phyloP scores from a whole-genome alignment of 2,329 filamentous ascomycete species.

The Ceratocystis lukuohia region DNA sequence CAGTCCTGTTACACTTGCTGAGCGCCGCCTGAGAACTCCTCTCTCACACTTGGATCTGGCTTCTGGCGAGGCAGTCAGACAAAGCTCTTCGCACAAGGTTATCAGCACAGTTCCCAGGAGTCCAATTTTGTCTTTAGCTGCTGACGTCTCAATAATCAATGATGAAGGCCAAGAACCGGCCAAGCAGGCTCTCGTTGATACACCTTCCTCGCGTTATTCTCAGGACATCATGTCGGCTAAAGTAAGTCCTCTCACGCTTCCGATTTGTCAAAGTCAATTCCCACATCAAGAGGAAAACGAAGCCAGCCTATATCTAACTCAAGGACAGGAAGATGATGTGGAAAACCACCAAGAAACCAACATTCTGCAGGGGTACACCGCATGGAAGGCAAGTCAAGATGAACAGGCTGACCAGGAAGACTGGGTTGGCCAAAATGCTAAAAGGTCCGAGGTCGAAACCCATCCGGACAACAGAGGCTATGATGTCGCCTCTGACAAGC shows the following conservation, averaged over 20 bases:
- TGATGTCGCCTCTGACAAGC: not conserved
- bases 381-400: slow-evolving; percentile 10
- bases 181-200: not conserved
- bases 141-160: not conserved
- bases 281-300: not conserved
- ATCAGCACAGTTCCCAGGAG: not conserved
- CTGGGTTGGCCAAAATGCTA: not conserved
- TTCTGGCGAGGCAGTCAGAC: not conserved
- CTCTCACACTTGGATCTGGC: slow-evolving; percentile 5
- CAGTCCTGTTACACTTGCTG: slow-evolving; percentile 4
- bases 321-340: not conserved
- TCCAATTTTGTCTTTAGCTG: slow-evolving; percentile 5
- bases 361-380: slow-evolving; percentile 14
- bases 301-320: not conserved
- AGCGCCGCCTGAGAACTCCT: slow-evolving; percentile 7
- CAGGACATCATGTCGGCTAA: slow-evolving; percentile 22
- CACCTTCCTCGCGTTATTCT: slow-evolving; percentile 25
- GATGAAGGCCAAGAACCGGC: not conserved
- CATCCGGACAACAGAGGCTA: not conserved
- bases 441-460: not conserved
- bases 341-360: not conserved
- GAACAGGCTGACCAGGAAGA: not conserved
- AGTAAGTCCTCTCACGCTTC: slow-evolving; percentile 23
- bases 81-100: slow-evolving; percentile 1
- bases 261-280: not conserved